Base-by-base conservation (phyloP, 1,284 basidiomycete genomes). In the Gomphus bonarii region DNA sequence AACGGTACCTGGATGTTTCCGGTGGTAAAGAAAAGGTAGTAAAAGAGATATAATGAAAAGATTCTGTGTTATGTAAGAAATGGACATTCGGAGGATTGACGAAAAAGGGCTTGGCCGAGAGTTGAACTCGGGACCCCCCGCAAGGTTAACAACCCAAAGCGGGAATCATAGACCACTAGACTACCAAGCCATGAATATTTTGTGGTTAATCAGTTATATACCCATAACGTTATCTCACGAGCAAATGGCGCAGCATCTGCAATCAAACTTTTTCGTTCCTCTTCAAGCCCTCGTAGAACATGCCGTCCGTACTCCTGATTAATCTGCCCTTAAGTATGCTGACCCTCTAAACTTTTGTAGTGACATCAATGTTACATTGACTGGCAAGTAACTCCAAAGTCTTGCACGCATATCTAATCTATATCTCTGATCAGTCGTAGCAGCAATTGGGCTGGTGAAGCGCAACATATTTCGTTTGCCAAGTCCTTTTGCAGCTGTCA, bases 401-500 rank as follows among this genome's bases (percentile, higher is more conserved):
- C 7, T 42, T 14, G 16, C n/a, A 8, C 10, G n/a, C 16, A 12
- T 35, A 25, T 20, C 31, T 30, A 25, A 25, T 47, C 33, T 48
- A 48, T 30, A 0, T 25, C 4, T n/a, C 12, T 16, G 4, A 14
- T 30, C 69, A 92, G 91, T 92, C 62, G 91, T 94, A 61, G 91
- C 91, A 49, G 91, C 91, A 44, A 91, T 92, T 70, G 87, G 88
- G 35, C 75, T 94, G 31, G 85, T 86, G 59, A 94, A 94, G 75
- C 84, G 91, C 47, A 91, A 93, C 74, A 86, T 94, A 60, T 93
- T 94, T 67, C 80, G 91, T 54, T 81, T 95, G 8, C 93, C 93
- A 1, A 91, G 95, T 68, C 93, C 93, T 12, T 97, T 95, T 67
- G 92, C 92, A 11, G 91, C 97, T 64, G 86, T 95, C 66, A 95